Conservation (phyloP, 2,329 filamentous ascomycete species). For the Chalaropsis thielavioides region DNA sequence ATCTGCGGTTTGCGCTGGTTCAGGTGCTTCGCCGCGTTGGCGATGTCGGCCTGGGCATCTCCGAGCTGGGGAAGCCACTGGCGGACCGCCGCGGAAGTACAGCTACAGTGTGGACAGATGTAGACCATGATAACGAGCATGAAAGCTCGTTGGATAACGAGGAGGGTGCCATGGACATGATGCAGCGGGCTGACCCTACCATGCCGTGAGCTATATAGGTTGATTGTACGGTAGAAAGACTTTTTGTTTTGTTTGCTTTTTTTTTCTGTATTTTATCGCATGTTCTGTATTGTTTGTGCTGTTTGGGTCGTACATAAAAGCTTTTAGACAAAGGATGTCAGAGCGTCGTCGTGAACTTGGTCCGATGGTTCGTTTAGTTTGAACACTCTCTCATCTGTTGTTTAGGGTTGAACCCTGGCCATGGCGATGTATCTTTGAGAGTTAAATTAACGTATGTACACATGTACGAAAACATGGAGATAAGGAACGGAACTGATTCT, state of each 20-base stretch:
- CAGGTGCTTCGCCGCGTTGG: slow-evolving; percentile 68
- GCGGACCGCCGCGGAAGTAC: slow-evolving; percentile 27
- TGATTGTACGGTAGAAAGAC: background rate
- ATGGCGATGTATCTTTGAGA: too few relatives aligned
- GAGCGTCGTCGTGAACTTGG: background rate
- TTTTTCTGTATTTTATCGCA: background rate
- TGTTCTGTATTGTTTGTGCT: background rate
- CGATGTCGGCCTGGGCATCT: slow-evolving; percentile 52
- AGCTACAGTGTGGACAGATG: slow-evolving; percentile 18
- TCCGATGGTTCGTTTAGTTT: background rate
- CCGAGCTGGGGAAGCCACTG: slow-evolving; percentile 27
- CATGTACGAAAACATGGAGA: too few relatives aligned
- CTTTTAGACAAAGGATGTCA: background rate
- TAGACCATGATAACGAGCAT: slow-evolving; percentile 18
- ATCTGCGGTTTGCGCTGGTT: slow-evolving; percentile 66
- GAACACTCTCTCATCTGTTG: background rate
- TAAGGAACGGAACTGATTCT: too few relatives aligned
- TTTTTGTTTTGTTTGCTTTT: background rate
- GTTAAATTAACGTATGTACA: too few relatives aligned
- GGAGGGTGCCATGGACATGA: slow-evolving; percentile 24
- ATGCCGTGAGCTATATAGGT: background rate
- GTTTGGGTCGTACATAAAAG: background rate
- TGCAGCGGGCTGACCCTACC: slow-evolving; percentile 17
- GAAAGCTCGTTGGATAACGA: slow-evolving; percentile 17
- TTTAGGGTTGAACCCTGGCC: too few relatives aligned